Evolutionary conservation across 164 flowering plant genomes (phyloP), one percentile per base, ranked within the genome.

Genomic region (Akebia trifoliata): DNA sequence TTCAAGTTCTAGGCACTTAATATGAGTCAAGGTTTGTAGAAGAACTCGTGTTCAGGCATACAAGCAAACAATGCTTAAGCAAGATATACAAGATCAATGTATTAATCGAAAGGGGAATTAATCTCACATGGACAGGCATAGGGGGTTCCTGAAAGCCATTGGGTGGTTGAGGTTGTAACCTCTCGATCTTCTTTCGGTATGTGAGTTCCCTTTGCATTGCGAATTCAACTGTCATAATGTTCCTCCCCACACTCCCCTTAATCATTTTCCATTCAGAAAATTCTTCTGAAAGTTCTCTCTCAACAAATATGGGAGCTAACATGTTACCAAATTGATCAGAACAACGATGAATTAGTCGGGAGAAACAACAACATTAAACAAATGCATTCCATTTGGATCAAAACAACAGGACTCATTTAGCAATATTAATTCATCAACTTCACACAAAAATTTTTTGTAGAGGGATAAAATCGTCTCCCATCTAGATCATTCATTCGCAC

Each of bases 141-240:
- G 49, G 63, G 21, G 31, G 56, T 54, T 59, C 36, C 38, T 37
- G 42, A 42, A 25, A 45, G 15, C 11, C 52, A 39, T n/a, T 39
- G 15, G 9, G 9, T 36, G 61, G 36, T 21, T 18, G 42, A 49
- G 7, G n/a, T n/a, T 21, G 49, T 57, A 59, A 7, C 44, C 18
- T 46, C 26, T 36, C 53, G 12, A 76, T 39, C 54, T 64, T 69
- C 34, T 52, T 56, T 37, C 70, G 31, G 44, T 56, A 67, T 24
- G 68, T 72, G n/a, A 72, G 44, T 54, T 76, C 76, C 44, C 76
- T 70, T 51, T 65, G 43, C 28, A 72, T 64, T 9, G 72, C 76
- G 26, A 76, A 69, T 51, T 69, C 74, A 8, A 61, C 44, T 18
- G 69, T 26, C 62, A 69, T 66, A 15, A 31, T 12, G 54, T 38